Evolutionary conservation across 768 basidiomycete species (phyloP), one percentile per base, ranked within the genome.

Genomic region (Leccinum disarticulatum): DNA sequence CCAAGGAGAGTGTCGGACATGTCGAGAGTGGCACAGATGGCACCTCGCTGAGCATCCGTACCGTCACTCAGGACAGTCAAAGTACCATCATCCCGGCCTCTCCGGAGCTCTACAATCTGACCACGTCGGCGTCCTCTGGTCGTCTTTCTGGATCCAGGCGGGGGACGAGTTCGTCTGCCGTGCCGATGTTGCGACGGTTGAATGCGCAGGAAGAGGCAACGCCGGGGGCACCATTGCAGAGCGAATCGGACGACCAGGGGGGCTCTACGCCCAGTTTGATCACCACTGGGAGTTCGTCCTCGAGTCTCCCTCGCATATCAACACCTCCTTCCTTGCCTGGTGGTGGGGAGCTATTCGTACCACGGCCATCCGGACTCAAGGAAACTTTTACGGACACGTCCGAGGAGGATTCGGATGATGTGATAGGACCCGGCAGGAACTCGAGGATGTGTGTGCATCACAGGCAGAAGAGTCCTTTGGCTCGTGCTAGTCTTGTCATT

Each of bases 191-290:
- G 55, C 62, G 65, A 22, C 62, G 65, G 49, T 17, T 68, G 47
- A 62, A 52, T 51, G 56, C 55, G 10, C 69, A 60, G 49, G 64
- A 56, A n/a, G 54, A 50, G 51, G 56, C 43, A 6, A 43, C 56
- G 3, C 47, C 25, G 10, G 53, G 58, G 17, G n/a, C 30, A 4
- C 51, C 53, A 8, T 48, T 38, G 15, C 60, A 13, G 27, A 52
- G n/a, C 41, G 52, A 35, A 10, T 60, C 51, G 58, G 56, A 64
- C 1, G n/a, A 31, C 0, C 41, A 17, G 3, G 43, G 54, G 0
- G 55, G 36, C 25, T 70, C 69, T 31, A 71, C 68, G 9, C 70
- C 69, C 3, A 70, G 69, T 55, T 53, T 70, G 48, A 28, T 60
- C 27, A 65, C 69, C n/a, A 65, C 38, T 17, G 63, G 43, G 35